Evolutionary conservation across 1,284 basidiomycete genomes (phyloP).

Genomic region (Albatrellus sp.): DNA sequence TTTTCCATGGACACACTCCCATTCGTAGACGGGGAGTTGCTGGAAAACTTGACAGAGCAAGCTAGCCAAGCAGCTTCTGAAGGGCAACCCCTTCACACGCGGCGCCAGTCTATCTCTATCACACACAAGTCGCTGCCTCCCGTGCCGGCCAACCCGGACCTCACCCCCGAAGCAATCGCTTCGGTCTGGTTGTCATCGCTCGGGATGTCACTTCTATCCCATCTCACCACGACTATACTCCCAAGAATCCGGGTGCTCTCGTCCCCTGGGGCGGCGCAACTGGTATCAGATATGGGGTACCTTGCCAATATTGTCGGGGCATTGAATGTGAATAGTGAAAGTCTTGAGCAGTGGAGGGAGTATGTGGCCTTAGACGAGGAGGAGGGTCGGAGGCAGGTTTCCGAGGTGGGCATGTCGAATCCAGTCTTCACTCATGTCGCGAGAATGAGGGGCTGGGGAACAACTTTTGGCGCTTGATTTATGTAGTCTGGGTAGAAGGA

Average conservation of each 20-base stretch:
- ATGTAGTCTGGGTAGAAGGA: not conserved
- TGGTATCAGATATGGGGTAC: constrained; percentile 83
- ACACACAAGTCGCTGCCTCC: constrained; percentile 17
- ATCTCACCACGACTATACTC: constrained; percentile 58
- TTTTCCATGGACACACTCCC: constrained; percentile 83
- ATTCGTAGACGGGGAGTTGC: constrained; percentile 44
- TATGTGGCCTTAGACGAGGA: constrained; percentile 44
- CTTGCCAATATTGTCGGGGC: constrained; percentile 85
- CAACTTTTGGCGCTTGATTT: not conserved
- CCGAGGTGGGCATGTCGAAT: not conserved
- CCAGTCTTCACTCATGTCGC: not conserved
- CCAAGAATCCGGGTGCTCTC: constrained; percentile 50
- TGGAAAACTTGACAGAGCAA: constrained; percentile 35
- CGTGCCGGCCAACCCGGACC: constrained; percentile 13
- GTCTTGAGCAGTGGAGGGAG: constrained; percentile 65
- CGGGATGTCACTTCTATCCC: constrained; percentile 64
- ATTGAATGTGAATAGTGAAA: constrained; percentile 74
- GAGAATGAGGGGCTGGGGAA: constrained; percentile 1
- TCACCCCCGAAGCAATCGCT: constrained; percentile 68
- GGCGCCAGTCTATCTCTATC: constrained; percentile 9
- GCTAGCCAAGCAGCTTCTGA: constrained; percentile 10
- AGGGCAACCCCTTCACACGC: constrained; percentile 12
- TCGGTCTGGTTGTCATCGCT: constrained; percentile 86
- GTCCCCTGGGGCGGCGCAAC: constrained; percentile 63
- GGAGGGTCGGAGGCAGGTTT: not conserved